These are phyloP conservation scores for Trichoderma cornu-damae DNA, from an alignment of 2,329 filamentous ascomycete species.

Conservation along the genomic window DNA sequence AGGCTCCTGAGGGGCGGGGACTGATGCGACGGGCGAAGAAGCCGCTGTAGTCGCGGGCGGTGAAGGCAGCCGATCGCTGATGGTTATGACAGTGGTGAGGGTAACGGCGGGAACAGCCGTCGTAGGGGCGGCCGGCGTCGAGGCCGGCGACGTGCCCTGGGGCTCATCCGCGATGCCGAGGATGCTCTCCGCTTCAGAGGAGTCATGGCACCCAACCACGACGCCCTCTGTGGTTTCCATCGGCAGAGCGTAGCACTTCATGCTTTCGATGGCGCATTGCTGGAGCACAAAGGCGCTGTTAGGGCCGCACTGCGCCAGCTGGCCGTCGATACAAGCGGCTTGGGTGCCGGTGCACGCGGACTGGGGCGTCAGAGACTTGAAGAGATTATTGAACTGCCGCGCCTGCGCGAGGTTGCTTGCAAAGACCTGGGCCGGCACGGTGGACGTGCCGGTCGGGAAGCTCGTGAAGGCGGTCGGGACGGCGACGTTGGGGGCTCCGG, in stretches of 20 bases:
- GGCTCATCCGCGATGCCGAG: constrained; percentile 31
- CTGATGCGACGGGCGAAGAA: constrained; percentile 7
- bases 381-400: constrained; percentile 44
- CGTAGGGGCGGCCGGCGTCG: not conserved
- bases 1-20: not conserved
- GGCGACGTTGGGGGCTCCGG: constrained; percentile 33
- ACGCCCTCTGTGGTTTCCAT: constrained; percentile 46
- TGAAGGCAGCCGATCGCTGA: constrained; percentile 24
- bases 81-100: constrained; percentile 29
- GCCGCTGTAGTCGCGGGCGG: constrained; percentile 2
- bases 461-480: constrained; percentile 41
- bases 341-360: constrained; percentile 45
- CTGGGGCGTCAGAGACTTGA: constrained; percentile 39
- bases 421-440: constrained; percentile 39
- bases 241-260: constrained; percentile 50
- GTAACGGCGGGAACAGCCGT: constrained; percentile 26
- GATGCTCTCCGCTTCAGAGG: constrained; percentile 37
- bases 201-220: constrained; percentile 44
- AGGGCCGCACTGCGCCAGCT: constrained; percentile 42
- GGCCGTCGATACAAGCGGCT: constrained; percentile 49
- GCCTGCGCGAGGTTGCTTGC: constrained; percentile 44
- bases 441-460: constrained; percentile 36
- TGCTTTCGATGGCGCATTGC: constrained; percentile 31
- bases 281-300: constrained; percentile 40
- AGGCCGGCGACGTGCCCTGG: constrained; percentile 7